Evolutionary conservation across 768 basidiomycete genomes (phyloP).

Genomic region (Tylopilus sp.): DNA sequence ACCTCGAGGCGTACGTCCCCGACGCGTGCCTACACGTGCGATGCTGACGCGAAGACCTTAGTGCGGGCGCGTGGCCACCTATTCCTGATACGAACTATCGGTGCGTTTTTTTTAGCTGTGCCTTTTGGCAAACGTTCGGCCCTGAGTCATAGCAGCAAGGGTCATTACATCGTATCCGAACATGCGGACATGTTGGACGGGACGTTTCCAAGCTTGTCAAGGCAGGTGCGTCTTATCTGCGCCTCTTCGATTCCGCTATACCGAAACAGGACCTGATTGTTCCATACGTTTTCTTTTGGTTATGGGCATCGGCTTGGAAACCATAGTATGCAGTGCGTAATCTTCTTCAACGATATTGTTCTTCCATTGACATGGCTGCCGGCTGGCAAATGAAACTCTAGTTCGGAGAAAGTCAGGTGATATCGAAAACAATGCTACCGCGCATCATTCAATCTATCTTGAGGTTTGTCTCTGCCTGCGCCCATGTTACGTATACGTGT

Average conservation of each 20-base stretch:
- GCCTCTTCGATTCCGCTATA: neutral
- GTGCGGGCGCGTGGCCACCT: conserved; percentile 74
- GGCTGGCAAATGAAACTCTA: conserved; percentile 28
- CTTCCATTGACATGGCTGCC: conserved; percentile 7
- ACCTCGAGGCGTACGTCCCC: conserved; percentile 60
- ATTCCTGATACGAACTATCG: conserved; percentile 73
- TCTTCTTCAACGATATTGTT: neutral
- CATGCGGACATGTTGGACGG: conserved; percentile 65
- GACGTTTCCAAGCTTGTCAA: conserved; percentile 59
- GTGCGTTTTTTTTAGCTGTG: conserved; percentile 35
- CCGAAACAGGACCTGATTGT: conserved; percentile 19
- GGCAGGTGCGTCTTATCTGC: conserved; percentile 54
- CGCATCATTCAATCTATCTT: conserved; percentile 70
- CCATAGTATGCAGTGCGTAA: conserved; percentile 61
- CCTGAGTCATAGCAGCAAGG: conserved; percentile 38
- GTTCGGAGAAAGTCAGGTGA: conserved; percentile 78
- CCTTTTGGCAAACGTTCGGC: neutral
- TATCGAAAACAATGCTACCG: conserved; percentile 63
- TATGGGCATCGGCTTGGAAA: conserved; percentile 1
- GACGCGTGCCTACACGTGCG: neutral
- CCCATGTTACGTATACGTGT: neutral
- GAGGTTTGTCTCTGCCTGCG: conserved; percentile 47
- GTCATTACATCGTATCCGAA: conserved; percentile 73
- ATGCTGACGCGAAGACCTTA: conserved; percentile 26
- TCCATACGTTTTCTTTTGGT: neutral